Conservation (phyloP, 2,329 filamentous ascomycete species). For the Calonectria montana region DNA sequence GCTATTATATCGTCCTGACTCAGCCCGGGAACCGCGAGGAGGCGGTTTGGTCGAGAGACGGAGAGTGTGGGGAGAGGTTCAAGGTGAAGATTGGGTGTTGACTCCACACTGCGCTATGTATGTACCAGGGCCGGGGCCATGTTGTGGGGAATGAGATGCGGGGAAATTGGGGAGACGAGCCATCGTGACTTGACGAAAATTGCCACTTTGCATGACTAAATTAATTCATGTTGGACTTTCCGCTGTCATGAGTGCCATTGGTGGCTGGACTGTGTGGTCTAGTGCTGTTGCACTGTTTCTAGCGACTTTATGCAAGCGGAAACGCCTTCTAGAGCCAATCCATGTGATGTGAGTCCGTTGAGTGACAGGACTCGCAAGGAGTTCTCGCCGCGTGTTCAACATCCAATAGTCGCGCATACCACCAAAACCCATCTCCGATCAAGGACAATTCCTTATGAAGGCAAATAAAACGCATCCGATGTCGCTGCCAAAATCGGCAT, state of each 20-base stretch:
- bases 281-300: background rate
- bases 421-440: background rate
- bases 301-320: background rate
- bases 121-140: background rate
- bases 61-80: slow-evolving; percentile 16
- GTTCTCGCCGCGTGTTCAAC: background rate
- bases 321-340: background rate
- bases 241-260: background rate
- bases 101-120: slow-evolving; percentile 14
- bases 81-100: slow-evolving; percentile 16
- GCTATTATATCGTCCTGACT: background rate
- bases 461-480: slow-evolving; percentile 2
- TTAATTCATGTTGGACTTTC: background rate
- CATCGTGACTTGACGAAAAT: slow-evolving; percentile 13
- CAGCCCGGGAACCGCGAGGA: background rate
- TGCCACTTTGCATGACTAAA: background rate
- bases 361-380: background rate
- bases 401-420: background rate
- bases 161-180: slow-evolving; percentile 16
- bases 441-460: background rate
- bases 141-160: slow-evolving; percentile 18
- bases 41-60: background rate
- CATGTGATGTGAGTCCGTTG: background rate
- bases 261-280: background rate
- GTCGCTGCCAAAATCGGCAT: background rate